Percentiles rank a stretch among this genome's conserved stretches.
These are phyloP conservation scores for Nemania serpens DNA, from an alignment of 2,329 filamentous ascomycete species.

Conservation along the genomic window DNA sequence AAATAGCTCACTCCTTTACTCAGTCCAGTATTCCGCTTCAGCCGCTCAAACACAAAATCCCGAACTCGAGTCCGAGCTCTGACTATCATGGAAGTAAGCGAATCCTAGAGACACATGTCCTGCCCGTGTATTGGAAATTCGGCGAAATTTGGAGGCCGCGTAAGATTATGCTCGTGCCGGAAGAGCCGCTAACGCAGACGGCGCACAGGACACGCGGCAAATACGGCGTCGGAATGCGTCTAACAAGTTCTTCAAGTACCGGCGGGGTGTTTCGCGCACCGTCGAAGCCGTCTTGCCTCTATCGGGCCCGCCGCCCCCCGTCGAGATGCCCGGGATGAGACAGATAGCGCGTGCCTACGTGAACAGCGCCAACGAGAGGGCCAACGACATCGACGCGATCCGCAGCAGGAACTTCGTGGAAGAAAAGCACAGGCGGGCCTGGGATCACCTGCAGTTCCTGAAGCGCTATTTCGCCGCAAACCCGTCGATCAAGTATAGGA, in stretches of 20 bases:
- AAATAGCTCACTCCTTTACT: no score
- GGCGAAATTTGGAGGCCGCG: background rate
- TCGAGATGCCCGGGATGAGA: background rate
- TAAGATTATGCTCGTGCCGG: background rate
- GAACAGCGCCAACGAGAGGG: background rate
- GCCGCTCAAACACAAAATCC: no score
- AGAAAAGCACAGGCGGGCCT: background rate
- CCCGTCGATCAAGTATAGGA: conserved; percentile 5
- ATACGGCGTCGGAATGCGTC: background rate
- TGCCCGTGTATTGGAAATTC: background rate
- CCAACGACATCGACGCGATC: background rate
- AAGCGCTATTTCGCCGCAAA: background rate
- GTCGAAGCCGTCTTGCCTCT: background rate
- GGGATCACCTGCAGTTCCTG: background rate
- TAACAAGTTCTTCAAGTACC: background rate
- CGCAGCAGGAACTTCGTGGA: background rate
- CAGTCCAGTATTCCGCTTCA: no score
- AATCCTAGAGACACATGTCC: background rate
- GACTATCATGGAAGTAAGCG: background rate
- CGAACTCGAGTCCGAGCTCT: no score
- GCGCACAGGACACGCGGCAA: background rate
- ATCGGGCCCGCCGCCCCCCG: background rate
- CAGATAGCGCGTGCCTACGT: background rate
- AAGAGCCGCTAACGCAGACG: background rate
- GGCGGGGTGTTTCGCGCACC: background rate